Evolutionary conservation across 2,329 filamentous ascomycete genomes (phyloP).

Genomic region (Pseudogymnoascus sp.): DNA sequence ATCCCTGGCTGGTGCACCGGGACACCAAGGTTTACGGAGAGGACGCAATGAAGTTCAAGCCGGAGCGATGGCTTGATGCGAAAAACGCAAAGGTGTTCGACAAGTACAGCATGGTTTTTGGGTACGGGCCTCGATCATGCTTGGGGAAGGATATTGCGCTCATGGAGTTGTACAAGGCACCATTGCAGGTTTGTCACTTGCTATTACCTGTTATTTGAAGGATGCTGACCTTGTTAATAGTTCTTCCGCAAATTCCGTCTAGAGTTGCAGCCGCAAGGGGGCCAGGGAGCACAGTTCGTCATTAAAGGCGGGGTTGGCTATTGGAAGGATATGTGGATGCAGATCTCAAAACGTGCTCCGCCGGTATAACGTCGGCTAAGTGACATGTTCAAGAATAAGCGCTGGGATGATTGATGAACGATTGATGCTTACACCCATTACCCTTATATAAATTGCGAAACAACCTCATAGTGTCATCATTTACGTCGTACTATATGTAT

Average conservation of each 20-base stretch:
- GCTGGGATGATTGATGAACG: not conserved
- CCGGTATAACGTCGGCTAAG: not conserved
- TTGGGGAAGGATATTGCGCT: conserved; percentile 42
- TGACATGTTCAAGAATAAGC: not conserved
- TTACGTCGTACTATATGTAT: not conserved
- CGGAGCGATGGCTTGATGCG: conserved; percentile 40
- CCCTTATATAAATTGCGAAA: not conserved
- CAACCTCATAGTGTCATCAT: not conserved
- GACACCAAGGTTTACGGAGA: conserved; percentile 33
- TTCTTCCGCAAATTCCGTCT: conserved; percentile 35
- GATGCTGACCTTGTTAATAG: conserved; percentile 19
- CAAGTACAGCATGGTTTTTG: conserved; percentile 42
- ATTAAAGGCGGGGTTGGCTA: conserved; percentile 36
- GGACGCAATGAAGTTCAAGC: conserved; percentile 38
- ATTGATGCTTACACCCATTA: not conserved
- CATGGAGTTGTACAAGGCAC: conserved; percentile 44
- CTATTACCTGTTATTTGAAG: not conserved
- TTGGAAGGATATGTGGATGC: conserved; percentile 34
- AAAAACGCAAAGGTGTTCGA: conserved; percentile 34
- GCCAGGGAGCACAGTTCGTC: conserved; percentile 29
- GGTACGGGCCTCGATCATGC: conserved; percentile 40
- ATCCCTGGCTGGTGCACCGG: conserved; percentile 40
- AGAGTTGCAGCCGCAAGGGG: conserved; percentile 21
- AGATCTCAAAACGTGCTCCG: conserved; percentile 16
- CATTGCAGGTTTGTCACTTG: conserved; percentile 20